Percentiles rank a stretch among this genome's conserved stretches.
phyloP scores from a whole-genome alignment of 83 land plant genomes.

The Larix sibirica region DNA sequence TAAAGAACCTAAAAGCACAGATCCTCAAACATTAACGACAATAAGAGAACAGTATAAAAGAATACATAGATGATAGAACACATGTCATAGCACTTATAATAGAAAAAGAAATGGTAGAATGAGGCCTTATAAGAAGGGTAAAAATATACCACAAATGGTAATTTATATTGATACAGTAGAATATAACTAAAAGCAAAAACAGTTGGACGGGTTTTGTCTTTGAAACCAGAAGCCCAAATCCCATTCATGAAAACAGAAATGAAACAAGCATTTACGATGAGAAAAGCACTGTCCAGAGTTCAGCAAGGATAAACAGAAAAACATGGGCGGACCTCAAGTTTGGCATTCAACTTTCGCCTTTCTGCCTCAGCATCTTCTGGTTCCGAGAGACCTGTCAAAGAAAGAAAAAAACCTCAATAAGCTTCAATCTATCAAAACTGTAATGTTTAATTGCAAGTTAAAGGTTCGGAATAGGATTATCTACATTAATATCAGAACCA shows the following conservation, averaged over 20 bases:
- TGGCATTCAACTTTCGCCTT: constrained; percentile 22
- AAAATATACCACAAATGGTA: too few relatives aligned
- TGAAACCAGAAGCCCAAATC: neutral
- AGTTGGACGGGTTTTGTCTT: neutral
- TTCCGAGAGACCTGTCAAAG: constrained; percentile 21
- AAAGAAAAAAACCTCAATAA: neutral
- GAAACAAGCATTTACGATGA: neutral
- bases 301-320: neutral
- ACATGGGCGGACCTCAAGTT: neutral
- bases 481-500: neutral
- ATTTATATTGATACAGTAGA: too few relatives aligned
- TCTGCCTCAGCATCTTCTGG: constrained; percentile 21
- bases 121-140: too few relatives aligned
- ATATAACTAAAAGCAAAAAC: too few relatives aligned
- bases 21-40: neutral
- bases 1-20: neutral
- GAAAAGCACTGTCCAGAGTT: neutral
- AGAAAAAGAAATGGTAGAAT: too few relatives aligned
- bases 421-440: neutral
- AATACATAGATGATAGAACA: too few relatives aligned
- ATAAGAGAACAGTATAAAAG: too few relatives aligned
- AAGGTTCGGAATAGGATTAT: neutral
- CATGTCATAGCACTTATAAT: too few relatives aligned
- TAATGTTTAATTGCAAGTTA: neutral
- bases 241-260: constrained; percentile 1